Percentiles rank a stretch among this genome's conserved stretches.
Evolutionary conservation across 352 stramenopile genomes (phyloP).

Genomic region (Hyaloperonospora brassicae): DNA sequence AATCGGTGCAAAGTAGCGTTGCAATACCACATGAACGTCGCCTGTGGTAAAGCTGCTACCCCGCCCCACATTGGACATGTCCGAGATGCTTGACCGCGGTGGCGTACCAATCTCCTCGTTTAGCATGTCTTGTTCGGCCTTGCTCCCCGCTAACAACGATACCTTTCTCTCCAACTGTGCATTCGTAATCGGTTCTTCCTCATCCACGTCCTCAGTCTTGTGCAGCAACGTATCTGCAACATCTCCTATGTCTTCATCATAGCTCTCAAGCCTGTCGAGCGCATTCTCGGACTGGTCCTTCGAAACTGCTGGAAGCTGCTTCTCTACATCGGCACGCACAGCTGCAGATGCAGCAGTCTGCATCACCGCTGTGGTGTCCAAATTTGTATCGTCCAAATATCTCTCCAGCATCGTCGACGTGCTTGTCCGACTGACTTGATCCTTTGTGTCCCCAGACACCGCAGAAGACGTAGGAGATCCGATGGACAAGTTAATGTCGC

Average conservation of each 20-base stretch:
- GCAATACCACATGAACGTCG: slow-evolving; percentile 34
- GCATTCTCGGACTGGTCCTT: slow-evolving; percentile 10
- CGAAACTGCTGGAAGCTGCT: slow-evolving; percentile 27
- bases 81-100: slow-evolving; percentile 11
- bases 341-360: slow-evolving; percentile 19
- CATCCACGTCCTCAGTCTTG: slow-evolving; percentile 6
- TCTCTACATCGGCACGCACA: slow-evolving; percentile 19
- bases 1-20: slow-evolving; percentile 51
- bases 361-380: slow-evolving; percentile 17
- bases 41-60: slow-evolving; percentile 22
- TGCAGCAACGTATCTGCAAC: background rate
- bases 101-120: slow-evolving; percentile 20
- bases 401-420: slow-evolving; percentile 25
- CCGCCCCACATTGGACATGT: slow-evolving; percentile 6
- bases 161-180: slow-evolving; percentile 1
- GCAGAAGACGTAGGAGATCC: slow-evolving; percentile 14
- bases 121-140: slow-evolving; percentile 6
- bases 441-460: background rate
- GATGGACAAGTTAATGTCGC: slow-evolving; percentile 13
- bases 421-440: slow-evolving; percentile 21
- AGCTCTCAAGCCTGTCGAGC: slow-evolving; percentile 5
- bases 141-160: background rate
- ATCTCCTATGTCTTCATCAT: slow-evolving; percentile 13
- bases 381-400: slow-evolving; percentile 24
- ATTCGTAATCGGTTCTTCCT: slow-evolving; percentile 5